A percentile compares a stretch with the other conserved stretches of the same genome.
These are phyloP conservation scores for Pythium phragmiticola DNA, from an alignment of 352 stramenopile species.

Conservation along the genomic window DNA sequence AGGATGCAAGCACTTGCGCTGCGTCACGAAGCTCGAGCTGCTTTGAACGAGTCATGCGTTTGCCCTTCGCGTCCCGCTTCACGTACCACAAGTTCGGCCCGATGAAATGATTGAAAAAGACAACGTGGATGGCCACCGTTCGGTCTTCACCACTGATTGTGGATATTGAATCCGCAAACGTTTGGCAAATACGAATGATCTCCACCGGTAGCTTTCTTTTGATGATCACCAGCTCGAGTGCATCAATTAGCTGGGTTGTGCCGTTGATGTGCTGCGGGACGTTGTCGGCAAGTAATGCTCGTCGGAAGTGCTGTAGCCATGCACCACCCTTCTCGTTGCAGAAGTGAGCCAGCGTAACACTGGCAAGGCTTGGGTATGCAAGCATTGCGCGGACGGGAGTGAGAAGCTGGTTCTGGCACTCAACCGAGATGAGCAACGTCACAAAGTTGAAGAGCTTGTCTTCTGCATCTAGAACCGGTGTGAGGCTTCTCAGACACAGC, in stretches of 20 bases:
- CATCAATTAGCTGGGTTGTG: not conserved
- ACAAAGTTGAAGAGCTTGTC: constrained; percentile 33
- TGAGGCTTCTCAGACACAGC: constrained; percentile 5
- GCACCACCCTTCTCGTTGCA: not conserved
- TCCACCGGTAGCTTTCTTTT: not conserved
- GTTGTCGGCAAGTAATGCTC: not conserved
- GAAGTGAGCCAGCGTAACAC: constrained; percentile 23
- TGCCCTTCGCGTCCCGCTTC: not conserved
- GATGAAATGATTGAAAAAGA: constrained; percentile 81
- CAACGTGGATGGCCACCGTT: constrained; percentile 39
- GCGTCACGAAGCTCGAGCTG: not conserved
- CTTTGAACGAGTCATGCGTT: constrained; percentile 1
- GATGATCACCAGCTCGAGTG: not conserved
- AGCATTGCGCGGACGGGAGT: constrained; percentile 24
- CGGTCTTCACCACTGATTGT: not conserved
- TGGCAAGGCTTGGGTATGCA: constrained; percentile 33
- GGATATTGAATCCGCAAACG: not conserved
- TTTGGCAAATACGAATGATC: not conserved
- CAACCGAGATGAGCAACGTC: constrained; percentile 40
- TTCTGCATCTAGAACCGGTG: not conserved
- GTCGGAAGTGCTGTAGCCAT: constrained; percentile 5
- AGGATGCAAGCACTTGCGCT: not conserved
- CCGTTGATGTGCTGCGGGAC: not conserved
- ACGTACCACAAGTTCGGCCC: constrained; percentile 42
- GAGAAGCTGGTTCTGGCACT: constrained; percentile 18